Conservation (phyloP, 306 rosid genomes). For the Vigna reflexopilosa region DNA sequence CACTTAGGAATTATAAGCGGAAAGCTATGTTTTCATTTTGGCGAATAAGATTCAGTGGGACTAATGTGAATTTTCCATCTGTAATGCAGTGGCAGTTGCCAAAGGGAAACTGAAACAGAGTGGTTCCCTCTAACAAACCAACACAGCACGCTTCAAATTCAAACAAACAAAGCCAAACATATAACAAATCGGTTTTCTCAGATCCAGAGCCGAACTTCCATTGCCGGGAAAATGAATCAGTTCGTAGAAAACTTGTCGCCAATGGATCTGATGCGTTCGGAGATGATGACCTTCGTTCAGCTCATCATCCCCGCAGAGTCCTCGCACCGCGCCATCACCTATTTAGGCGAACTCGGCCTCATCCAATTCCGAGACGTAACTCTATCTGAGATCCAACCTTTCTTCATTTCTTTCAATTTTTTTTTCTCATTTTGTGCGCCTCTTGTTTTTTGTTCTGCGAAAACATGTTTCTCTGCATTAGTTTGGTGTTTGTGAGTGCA, state of each 20-base stretch:
- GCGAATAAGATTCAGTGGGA: not conserved
- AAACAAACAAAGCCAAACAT: constrained; percentile 7
- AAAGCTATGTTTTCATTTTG: not conserved
- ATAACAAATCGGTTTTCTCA: constrained; percentile 44
- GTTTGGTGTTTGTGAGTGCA: constrained; percentile 19
- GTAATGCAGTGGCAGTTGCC: constrained; percentile 52
- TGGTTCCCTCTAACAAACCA: constrained; percentile 39
- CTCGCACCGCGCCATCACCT: constrained; percentile 82
- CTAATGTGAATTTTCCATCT: constrained; percentile 36
- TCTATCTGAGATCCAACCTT: constrained; percentile 46
- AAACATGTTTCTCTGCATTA: not conserved
- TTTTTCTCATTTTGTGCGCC: constrained; percentile 7
- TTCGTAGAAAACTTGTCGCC: constrained; percentile 69
- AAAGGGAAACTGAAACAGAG: constrained; percentile 44
- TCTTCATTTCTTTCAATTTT: constrained; percentile 24
- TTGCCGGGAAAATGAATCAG: constrained; percentile 64
- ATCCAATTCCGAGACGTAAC: constrained; percentile 87
- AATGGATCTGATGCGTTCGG: constrained; percentile 98
- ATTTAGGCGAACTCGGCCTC: constrained; percentile 88
- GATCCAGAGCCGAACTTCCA: constrained; percentile 48
- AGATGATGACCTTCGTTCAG: constrained; percentile 91
- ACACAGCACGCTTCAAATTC: constrained; percentile 33
- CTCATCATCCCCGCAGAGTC: constrained; percentile 91
- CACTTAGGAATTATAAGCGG: not conserved
- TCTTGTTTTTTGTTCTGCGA: not conserved